Base-by-base conservation (phyloP, 805 yeast species). In the Starmerella roubikii region DNA sequence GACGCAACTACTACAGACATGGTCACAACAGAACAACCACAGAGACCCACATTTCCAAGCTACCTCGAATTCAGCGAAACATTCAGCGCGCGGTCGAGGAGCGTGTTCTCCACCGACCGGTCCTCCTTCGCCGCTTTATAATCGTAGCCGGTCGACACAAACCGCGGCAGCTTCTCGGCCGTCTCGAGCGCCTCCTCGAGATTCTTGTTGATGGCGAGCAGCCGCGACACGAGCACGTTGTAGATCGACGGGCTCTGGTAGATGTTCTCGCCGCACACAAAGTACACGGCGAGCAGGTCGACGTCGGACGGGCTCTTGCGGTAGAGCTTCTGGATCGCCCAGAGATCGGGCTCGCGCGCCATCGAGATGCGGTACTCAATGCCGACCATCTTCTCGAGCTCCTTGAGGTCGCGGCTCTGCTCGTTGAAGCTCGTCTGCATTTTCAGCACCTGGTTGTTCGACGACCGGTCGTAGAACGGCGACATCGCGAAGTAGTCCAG, bases 351-450 rank as follows among this genome's bases (percentile, higher is more conserved):
- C 49, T 86, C 97, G 30, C 84, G 64, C 2, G 77, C 74, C 44
- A 71, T 65, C 0, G 76, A 76, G 7, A 91, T 68, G 1, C 82
- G 74, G 52, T 82, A 91, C 59, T 91, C 98, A 1, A 76, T 58
- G 0, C 99, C 99, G 22, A 68, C 71, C 82, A 91, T 76, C 46
- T 79, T 81, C 38, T 65, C 58, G 44, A 91, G 66, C 51, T 80
- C 83, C 22, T 65, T 60, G 42, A 72, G 74, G 24, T 70, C 54
- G 40, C 61, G 60, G 22, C 47, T 61, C 41, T 66, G 61, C 16
- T 68, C 72, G 37, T 76, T 78, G 67, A 77, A 86, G 57, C 86
- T 96, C 43, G 78, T 71, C 56, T 91, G 99, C 98, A 91, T 91
- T 58, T 81, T 81, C 32, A 93, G 70, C 22, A 83, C 91, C 60